These are phyloP conservation scores for Colletotrichum aenigma DNA, from an alignment of 2,329 filamentous ascomycete genomes.

Conservation along the genomic window DNA sequence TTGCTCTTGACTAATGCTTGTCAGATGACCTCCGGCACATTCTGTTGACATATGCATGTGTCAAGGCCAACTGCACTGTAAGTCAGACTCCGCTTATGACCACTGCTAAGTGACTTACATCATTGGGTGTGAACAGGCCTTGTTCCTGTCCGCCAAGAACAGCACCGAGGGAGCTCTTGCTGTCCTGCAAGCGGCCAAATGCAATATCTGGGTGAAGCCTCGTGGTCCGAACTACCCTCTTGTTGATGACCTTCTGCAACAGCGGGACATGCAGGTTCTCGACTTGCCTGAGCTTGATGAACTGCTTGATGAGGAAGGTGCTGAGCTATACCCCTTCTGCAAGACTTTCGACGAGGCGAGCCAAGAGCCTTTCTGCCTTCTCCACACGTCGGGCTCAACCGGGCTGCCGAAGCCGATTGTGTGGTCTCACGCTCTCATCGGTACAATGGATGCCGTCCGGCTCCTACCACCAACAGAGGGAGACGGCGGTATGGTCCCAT, in stretches of 20 bases:
- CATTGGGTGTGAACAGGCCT: background rate
- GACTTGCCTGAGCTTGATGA: background rate
- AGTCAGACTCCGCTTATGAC: rapidly evolving
- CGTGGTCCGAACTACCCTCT: background rate
- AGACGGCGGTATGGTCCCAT: background rate
- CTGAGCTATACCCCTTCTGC: background rate
- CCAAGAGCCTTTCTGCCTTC: background rate
- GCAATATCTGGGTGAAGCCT: background rate
- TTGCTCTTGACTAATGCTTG: background rate
- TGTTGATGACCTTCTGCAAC: background rate
- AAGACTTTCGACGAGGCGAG: background rate
- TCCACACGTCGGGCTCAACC: background rate
- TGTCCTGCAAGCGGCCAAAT: background rate
- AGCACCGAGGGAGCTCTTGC: background rate
- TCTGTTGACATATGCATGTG: background rate
- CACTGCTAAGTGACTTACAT: background rate
- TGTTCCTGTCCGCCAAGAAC: background rate
- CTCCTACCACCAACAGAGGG: background rate
- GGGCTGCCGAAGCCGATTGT: background rate
- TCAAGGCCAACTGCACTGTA: background rate
- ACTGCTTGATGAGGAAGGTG: background rate
- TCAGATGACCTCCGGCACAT: background rate
- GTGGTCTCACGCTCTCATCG: background rate
- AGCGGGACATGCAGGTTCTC: background rate
- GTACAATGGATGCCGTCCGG: background rate